Evolutionary conservation across 75 land plant species (phyloP).

Genomic region (Larix kaempferi): DNA sequence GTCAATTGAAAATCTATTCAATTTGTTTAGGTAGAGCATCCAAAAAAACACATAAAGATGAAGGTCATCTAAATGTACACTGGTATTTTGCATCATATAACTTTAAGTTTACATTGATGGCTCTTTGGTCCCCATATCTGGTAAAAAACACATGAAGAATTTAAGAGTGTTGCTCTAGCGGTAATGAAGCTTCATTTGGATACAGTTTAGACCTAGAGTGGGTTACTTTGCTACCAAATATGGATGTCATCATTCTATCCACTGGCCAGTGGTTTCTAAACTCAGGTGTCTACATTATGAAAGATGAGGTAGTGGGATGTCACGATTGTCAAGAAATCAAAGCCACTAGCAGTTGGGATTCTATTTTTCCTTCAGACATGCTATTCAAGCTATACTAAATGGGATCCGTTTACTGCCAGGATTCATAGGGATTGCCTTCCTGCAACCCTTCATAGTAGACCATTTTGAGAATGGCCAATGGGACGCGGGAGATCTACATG

Average conservation of each 20-base stretch:
- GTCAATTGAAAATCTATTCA: background rate
- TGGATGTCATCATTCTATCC: conserved; percentile 16
- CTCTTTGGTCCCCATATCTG: conserved; percentile 34
- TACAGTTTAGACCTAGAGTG: conserved; percentile 14
- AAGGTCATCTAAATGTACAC: background rate
- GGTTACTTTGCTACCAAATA: conserved; percentile 9
- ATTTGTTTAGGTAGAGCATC: conserved; percentile 19
- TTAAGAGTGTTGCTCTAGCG: conserved; percentile 9
- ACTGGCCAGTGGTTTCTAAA: conserved; percentile 46
- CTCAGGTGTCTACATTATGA: conserved; percentile 18
- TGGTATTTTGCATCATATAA: conserved; percentile 41
- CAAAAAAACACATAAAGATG: conserved; percentile 17
- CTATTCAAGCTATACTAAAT: conserved; percentile 1
- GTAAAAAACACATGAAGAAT: conserved; percentile 22
- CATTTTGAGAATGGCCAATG: conserved; percentile 87
- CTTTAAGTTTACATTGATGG: conserved; percentile 34
- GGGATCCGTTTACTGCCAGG: conserved; percentile 1
- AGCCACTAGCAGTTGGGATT: conserved; percentile 30
- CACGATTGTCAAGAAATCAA: conserved; percentile 22
- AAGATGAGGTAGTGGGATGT: conserved; percentile 30
- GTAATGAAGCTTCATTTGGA: conserved; percentile 15
- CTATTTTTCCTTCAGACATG: conserved; percentile 5
- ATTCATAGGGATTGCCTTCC: conserved; percentile 36
- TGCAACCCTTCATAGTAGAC: conserved; percentile 72
- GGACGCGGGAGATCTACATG: conserved; percentile 79